phyloP scores from a whole-genome alignment of 768 basidiomycete genomes.

The Auricularia sp. region DNA sequence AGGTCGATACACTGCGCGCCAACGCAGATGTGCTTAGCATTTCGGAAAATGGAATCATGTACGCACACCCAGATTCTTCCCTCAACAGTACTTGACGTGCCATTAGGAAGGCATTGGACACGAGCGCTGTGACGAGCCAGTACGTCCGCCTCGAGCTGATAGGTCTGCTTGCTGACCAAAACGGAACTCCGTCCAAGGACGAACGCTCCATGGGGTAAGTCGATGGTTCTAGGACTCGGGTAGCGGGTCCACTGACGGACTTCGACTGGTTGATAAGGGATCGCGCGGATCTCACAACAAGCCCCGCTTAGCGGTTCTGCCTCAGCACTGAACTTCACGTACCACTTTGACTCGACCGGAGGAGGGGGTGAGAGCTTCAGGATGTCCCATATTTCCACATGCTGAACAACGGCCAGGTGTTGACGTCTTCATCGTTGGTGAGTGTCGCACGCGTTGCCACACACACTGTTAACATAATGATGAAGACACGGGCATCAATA shows the following conservation, averaged over 20 bases:
- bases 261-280: neutral
- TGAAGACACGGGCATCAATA: conserved; percentile 10
- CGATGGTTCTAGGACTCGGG: neutral
- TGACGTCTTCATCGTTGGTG: conserved; percentile 32
- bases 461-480: neutral
- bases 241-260: neutral
- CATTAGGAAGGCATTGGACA: neutral
- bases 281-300: conserved; percentile 13
- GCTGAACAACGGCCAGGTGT: conserved; percentile 16
- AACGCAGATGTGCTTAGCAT: conserved; percentile 20
- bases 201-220: conserved; percentile 15
- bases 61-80: conserved; percentile 8
- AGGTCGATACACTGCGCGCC: conserved; percentile 19
- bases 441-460: neutral
- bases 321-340: conserved; percentile 17
- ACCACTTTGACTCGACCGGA: conserved; percentile 6
- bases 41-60: conserved; percentile 24
- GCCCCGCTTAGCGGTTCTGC: conserved; percentile 5
- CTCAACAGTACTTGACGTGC: neutral
- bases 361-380: neutral
- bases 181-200: conserved; percentile 6
- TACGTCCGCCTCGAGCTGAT: conserved; percentile 1
- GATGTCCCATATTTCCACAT: too few relatives aligned
- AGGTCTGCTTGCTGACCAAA: neutral
- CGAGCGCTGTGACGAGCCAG: neutral